A percentile compares a stretch with the other conserved stretches of the same genome.
These are phyloP conservation scores for Logfia minima DNA, from an alignment of 129 eudicot species.

Conservation along the genomic window DNA sequence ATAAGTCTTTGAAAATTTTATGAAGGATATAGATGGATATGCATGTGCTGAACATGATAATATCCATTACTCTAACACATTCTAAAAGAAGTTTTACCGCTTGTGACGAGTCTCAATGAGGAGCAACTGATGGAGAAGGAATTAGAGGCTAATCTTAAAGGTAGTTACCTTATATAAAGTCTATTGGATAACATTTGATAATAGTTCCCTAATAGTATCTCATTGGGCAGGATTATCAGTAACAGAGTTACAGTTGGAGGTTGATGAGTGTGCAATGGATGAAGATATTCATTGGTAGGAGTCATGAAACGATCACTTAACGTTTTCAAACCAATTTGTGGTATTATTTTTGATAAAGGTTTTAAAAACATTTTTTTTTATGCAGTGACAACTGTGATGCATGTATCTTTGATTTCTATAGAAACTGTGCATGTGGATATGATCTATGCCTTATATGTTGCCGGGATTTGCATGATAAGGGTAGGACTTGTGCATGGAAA, in stretches of 20 bases:
- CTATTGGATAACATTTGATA: neutral
- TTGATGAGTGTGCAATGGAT: neutral
- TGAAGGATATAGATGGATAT: neutral
- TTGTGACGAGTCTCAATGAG: neutral
- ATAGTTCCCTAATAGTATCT: neutral
- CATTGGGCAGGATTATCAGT: neutral
- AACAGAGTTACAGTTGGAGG: neutral
- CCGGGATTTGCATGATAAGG: constrained; percentile 41
- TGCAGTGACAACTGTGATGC: constrained; percentile 6
- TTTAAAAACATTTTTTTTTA: neutral
- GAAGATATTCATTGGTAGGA: neutral
- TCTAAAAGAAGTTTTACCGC: neutral
- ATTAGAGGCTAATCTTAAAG: constrained; percentile 11
- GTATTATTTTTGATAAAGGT: neutral
- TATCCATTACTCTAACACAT: constrained; percentile 3
- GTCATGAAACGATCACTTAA: neutral
- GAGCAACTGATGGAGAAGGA: constrained; percentile 11
- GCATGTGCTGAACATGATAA: neutral
- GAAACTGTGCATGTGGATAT: constrained; percentile 60
- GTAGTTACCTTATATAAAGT: neutral
- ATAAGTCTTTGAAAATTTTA: neutral
- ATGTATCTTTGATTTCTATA: constrained; percentile 50
- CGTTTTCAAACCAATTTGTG: neutral
- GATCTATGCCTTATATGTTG: constrained; percentile 65
- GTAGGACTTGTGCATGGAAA: neutral